Conservation (phyloP, 768 basidiomycete genomes). For the Amanita rubescens region DNA sequence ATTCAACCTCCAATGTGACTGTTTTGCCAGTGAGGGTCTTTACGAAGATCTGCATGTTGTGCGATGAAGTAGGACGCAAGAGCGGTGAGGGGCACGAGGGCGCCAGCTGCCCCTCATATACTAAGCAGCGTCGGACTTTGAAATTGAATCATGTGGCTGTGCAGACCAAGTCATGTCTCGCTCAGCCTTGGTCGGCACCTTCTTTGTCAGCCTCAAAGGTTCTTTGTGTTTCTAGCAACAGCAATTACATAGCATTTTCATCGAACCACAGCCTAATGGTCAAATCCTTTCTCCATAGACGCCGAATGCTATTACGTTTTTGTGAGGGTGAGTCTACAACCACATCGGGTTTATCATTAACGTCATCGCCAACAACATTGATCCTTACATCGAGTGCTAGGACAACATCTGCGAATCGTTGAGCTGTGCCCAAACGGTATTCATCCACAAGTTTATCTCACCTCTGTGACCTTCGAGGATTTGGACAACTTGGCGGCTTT, state of each 20-base stretch:
- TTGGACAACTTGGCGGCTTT: slow-evolving; percentile 71
- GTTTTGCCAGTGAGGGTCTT: slow-evolving; percentile 8
- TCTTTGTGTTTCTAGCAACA: background rate
- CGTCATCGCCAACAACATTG: slow-evolving; percentile 9
- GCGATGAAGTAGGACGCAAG: slow-evolving; percentile 10
- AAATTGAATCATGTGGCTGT: too few relatives aligned
- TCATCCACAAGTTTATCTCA: slow-evolving; percentile 19
- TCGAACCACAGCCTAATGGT: slow-evolving; percentile 80
- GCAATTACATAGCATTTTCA: slow-evolving; percentile 11
- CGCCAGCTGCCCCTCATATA: slow-evolving; percentile 18
- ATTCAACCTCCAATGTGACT: slow-evolving; percentile 6
- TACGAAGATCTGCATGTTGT: slow-evolving; percentile 10
- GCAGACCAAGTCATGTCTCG: slow-evolving; percentile 6
- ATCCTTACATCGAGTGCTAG: slow-evolving; percentile 64
- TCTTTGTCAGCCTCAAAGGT: background rate
- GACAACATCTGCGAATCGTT: slow-evolving; percentile 45
- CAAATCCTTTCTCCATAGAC: slow-evolving; percentile 83
- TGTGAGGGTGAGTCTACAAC: slow-evolving; percentile 68
- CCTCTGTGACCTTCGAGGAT: slow-evolving; percentile 76
- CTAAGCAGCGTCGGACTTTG: slow-evolving; percentile 28
- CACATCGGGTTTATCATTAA: background rate
- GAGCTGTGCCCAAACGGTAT: slow-evolving; percentile 1
- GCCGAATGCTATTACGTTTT: slow-evolving; percentile 77
- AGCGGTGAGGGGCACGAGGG: slow-evolving; percentile 7
- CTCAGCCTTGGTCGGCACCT: background rate